Conservation (phyloP, 768 basidiomycete genomes). For the Cystofilobasidium ferigula region DNA sequence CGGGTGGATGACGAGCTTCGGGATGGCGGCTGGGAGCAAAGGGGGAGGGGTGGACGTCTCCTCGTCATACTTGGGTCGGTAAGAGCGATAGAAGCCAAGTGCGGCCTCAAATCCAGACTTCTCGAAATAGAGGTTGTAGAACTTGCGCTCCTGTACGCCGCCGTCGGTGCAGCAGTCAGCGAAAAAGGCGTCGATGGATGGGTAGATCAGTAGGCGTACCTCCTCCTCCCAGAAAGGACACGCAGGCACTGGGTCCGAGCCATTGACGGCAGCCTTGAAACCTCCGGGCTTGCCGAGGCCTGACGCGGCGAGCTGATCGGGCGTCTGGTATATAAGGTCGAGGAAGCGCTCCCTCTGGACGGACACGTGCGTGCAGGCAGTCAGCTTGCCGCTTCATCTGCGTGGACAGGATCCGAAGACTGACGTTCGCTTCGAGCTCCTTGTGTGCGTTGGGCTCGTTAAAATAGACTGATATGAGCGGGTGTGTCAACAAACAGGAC, state of each 20-base stretch:
- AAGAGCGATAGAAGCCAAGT: neutral
- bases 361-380: neutral
- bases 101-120: neutral
- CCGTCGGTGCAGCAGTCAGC: neutral
- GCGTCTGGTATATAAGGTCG: neutral
- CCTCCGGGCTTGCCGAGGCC: conserved; percentile 1
- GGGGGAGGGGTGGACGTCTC: neutral
- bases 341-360: conserved; percentile 1
- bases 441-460: neutral
- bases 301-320: neutral
- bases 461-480: too few relatives aligned
- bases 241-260: neutral
- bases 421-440: neutral
- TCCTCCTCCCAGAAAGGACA: neutral
- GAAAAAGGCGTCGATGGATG: neutral
- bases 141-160: neutral
- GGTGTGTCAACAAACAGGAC: too few relatives aligned
- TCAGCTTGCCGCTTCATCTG: neutral
- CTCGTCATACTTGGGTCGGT: neutral
- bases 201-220: neutral
- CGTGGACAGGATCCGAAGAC: neutral
- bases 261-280: neutral
- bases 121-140: neutral
- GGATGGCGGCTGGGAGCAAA: neutral
- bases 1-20: conserved; percentile 1